phyloP scores from a whole-genome alignment of 2,329 filamentous ascomycete species.

The Zopfia rhizophila region DNA sequence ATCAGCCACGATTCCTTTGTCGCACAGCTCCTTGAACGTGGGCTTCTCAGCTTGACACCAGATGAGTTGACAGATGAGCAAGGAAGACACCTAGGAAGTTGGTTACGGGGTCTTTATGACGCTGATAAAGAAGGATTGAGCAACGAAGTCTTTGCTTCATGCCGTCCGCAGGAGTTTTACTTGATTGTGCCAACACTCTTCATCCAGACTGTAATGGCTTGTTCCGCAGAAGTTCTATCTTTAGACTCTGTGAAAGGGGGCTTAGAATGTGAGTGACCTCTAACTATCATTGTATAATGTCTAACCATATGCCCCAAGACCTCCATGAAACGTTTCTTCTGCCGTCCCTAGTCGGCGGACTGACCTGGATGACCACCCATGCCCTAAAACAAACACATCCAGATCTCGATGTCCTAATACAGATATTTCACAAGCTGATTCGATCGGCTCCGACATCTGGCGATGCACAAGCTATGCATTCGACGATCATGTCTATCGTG shows the following conservation, averaged over 20 bases:
- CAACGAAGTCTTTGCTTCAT: constrained; percentile 84
- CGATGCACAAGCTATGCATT: constrained; percentile 77
- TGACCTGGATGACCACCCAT: constrained; percentile 76
- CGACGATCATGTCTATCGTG: constrained; percentile 76
- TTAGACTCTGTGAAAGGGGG: constrained; percentile 79
- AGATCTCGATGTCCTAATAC: constrained; percentile 75
- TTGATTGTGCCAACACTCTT: constrained; percentile 80
- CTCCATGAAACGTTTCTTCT: constrained; percentile 82
- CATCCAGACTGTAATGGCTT: constrained; percentile 77
- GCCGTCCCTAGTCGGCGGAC: constrained; percentile 79
- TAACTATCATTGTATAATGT: constrained; percentile 5
- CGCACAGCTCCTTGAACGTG: constrained; percentile 70
- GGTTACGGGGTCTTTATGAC: constrained; percentile 82
- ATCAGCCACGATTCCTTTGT: constrained; percentile 73
- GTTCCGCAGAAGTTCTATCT: constrained; percentile 70
- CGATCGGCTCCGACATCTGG: constrained; percentile 74
- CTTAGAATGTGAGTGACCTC: constrained; percentile 71
- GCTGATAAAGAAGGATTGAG: constrained; percentile 73
- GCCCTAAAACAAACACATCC: constrained; percentile 72
- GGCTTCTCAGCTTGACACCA: constrained; percentile 66
- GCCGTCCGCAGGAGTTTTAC: constrained; percentile 85
- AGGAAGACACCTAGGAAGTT: constrained; percentile 73
- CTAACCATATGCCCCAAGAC: constrained; percentile 57
- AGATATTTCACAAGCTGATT: constrained; percentile 78
- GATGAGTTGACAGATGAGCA: constrained; percentile 74